Base-by-base conservation (phyloP, 176 grass and related monocot species). In the Lolium multiflorum region DNA sequence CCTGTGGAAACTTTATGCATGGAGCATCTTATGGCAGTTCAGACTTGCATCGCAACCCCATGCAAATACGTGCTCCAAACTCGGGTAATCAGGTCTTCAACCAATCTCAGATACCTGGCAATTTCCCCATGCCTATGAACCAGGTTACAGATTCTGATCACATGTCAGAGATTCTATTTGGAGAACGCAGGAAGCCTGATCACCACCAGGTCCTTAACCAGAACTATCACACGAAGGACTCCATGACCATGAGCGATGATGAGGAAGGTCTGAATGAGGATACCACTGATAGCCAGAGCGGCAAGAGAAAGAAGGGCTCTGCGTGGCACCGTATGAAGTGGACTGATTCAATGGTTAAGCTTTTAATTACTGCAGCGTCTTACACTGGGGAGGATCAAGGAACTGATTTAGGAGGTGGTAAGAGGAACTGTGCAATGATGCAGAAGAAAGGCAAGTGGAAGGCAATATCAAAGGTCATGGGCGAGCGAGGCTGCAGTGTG, bases 391-490 rank as follows among this genome's bases (percentile, higher is more conserved):
- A 94, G 16, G 89, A 94, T 51, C 63, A 57, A 69, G 84, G 57
- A 66, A 7, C 87, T 73, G 89, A 91, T 58, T 80, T 60, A 64
- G 84, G 85, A 43, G 67, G 86, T 20, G 89, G 81, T 26, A 86
- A 63, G 83, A 88, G 89, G 62, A 91, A 67, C 69, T 80, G 79
- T 83, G 43, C 84, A 39, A 69, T 91, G 43, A 67, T 94, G 86
- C 89, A 88, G 78, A 94, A 94, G 71, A 94, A 88, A 83, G 87
- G 92, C 26, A 94, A 94, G 73, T 91, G 89, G 92, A 94, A 94
- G 84, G 84, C 87, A 1, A 85, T 94, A 86, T 94, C 87, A 61
- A 83, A 81, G 79, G 86, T 89, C 38, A 87, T 94, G 89, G 82
- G 85, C 0, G 78, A 91, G 84, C 82, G 89, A 70, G 89, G 89